These are phyloP conservation scores for Acaromyces ingoldii DNA, from an alignment of 1,284 basidiomycete genomes.

Conservation along the genomic window DNA sequence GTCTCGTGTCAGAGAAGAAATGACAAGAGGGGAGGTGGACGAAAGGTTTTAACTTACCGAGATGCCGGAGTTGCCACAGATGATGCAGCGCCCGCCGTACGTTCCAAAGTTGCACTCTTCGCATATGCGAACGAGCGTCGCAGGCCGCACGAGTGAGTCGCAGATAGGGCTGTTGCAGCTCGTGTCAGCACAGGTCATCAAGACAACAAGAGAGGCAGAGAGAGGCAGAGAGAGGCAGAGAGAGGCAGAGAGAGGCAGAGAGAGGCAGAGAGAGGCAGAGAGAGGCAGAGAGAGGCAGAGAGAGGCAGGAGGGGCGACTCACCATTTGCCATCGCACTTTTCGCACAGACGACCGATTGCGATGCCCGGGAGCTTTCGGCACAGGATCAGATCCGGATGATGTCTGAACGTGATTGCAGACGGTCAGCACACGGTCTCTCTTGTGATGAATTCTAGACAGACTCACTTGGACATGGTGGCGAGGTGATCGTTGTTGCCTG, in stretches of 20 bases:
- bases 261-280: not conserved
- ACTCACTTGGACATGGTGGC: not conserved
- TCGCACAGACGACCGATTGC: constrained; percentile 94
- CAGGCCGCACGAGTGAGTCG: constrained; percentile 97
- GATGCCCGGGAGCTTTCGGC: constrained; percentile 84
- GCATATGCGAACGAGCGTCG: constrained; percentile 94
- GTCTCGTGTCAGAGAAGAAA: not conserved
- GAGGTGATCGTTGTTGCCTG: not conserved
- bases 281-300: not conserved
- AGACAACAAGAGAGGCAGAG: not conserved
- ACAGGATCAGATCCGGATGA: not conserved
- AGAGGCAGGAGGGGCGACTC: constrained; percentile 9
- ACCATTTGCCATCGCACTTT: constrained; percentile 99
- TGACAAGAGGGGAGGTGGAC: not conserved
- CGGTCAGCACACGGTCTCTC: not conserved
- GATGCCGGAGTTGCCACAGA: constrained; percentile 59
- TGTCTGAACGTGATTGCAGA: not conserved
- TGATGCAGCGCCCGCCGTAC: constrained; percentile 93
- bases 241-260: not conserved
- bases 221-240: not conserved
- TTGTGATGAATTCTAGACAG: not conserved
- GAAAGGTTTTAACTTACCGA: constrained; percentile 24
- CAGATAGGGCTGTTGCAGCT: constrained; percentile 80
- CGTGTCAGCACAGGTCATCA: too few relatives aligned
- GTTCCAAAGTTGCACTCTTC: constrained; percentile 98